Base-by-base conservation (phyloP, 805 yeast genomes). In the Ogataea salicorniae region DNA sequence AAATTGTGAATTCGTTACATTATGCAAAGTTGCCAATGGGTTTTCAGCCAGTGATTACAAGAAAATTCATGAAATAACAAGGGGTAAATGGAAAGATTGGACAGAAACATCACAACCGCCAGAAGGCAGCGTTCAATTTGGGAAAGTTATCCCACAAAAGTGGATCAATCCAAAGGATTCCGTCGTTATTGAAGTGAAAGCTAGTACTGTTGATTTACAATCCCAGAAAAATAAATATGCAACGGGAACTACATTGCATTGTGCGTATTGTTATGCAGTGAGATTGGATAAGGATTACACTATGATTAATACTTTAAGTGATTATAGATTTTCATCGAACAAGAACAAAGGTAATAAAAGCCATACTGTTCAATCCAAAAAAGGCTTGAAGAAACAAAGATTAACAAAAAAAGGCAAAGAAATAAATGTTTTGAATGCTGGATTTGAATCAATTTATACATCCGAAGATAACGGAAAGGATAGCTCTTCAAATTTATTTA, bases 11-110 rank as follows among this genome's bases (percentile, higher is more conserved):
- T 87, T 80, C 59, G 67, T 77, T 46, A 79, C 92, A 16, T 84
- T 92, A 49, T 84, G 95, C 57, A 74, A 77, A 18, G 85, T 91
- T 40, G 92, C 95, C 1, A 89, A 91, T 59, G 98, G 98, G 1
- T 79, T 92, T 49, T 77, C 87, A 9, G 64, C 69, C 1, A 77
- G 74, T 1, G 91, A 85, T 47, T 83, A 76, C 50, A 75, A 76
- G 33, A 71, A 70, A 41, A 81, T 94, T 36, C 78, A 77, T 37
- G 69, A 78, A 18, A 48, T 68, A 8, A 79, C 94, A 0, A 63
- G 72, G 37, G 83, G 80, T 1, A 75, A 79, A 51, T 87, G 96
- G 95, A 68, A 67, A 1, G 62, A 41, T 13, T 53, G 68, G 18
- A 71, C 64, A 47, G 67, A 71, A 7, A 58, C 58, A 3, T 54